Evolutionary conservation across 352 stramenopile genomes (phyloP).

Genomic region (Phytophthora fragariae): DNA sequence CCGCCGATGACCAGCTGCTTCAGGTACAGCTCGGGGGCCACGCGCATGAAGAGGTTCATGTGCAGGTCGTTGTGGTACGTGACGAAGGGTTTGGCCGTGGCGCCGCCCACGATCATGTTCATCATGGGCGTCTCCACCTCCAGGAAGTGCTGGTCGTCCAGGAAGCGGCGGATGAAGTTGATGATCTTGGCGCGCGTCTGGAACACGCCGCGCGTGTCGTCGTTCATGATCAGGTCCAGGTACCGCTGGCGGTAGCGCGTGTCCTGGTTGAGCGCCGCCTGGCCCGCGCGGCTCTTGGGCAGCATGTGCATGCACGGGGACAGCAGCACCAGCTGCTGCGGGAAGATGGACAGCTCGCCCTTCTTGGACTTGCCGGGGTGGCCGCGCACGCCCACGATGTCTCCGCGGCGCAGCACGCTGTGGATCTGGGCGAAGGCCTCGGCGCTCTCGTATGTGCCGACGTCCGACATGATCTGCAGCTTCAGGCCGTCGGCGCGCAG

Average conservation of each 20-base stretch:
- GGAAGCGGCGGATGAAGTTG: conserved; percentile 92
- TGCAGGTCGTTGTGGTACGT: conserved; percentile 97
- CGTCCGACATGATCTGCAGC: conserved; percentile 97
- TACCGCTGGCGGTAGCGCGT: conserved; percentile 94
- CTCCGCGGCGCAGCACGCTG: conserved; percentile 92
- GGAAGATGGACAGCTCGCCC: conserved; percentile 98
- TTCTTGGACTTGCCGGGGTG: conserved; percentile 97
- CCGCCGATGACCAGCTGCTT: conserved; percentile 98
- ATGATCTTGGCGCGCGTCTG: conserved; percentile 94
- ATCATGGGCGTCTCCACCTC: conserved; percentile 99
- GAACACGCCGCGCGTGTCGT: conserved; percentile 94
- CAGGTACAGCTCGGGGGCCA: conserved; percentile 98
- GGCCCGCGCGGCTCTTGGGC: conserved; percentile 75
- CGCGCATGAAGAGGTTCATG: conserved; percentile 97
- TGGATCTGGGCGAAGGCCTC: conserved; percentile 87
- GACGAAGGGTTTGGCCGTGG: conserved; percentile 97
- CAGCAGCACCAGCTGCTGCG: conserved; percentile 75
- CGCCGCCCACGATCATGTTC: conserved; percentile 95
- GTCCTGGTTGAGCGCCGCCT: conserved; percentile 70
- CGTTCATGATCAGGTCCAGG: conserved; percentile 97
- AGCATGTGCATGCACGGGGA: conserved; percentile 90
- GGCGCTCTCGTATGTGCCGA: conserved; percentile 67
- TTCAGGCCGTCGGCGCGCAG: conserved; percentile 94
- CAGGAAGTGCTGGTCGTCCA: conserved; percentile 96
- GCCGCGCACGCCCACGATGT: conserved; percentile 97